phyloP scores from a whole-genome alignment of 2,329 filamentous ascomycete genomes.

The Macrophomina phaseolina region DNA sequence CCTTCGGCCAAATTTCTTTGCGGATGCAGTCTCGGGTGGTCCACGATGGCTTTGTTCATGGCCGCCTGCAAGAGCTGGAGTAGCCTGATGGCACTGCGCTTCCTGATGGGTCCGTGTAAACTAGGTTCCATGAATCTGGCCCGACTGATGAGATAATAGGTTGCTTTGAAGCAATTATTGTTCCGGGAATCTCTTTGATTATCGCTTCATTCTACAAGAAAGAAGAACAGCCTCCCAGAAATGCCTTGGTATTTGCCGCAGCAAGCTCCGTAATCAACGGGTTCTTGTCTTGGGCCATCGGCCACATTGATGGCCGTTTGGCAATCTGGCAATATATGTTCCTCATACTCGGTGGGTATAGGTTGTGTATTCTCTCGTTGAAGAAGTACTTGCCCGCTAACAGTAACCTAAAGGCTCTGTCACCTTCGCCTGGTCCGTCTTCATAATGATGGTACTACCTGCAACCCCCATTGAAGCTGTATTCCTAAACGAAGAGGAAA shows the following conservation, averaged over 20 bases:
- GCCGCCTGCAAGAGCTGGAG: constrained; percentile 29
- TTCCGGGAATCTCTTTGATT: constrained; percentile 44
- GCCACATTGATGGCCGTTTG: constrained; percentile 31
- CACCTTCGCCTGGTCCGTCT: constrained; percentile 17
- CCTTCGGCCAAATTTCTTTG: constrained; percentile 26
- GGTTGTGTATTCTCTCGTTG: neutral
- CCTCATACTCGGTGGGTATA: constrained; percentile 22
- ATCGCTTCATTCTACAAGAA: constrained; percentile 49
- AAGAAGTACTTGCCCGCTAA: too few relatives aligned
- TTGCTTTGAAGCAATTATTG: constrained; percentile 43
- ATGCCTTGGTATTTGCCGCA: constrained; percentile 46
- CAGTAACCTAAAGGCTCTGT: neutral
- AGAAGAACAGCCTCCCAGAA: constrained; percentile 41
- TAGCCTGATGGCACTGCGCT: constrained; percentile 35
- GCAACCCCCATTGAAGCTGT: constrained; percentile 19
- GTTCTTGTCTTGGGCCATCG: constrained; percentile 36
- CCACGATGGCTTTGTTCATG: constrained; percentile 32
- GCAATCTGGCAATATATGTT: constrained; percentile 31
- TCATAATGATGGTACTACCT: constrained; percentile 4
- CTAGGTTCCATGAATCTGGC: neutral
- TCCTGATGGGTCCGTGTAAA: constrained; percentile 32
- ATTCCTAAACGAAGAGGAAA: constrained; percentile 16
- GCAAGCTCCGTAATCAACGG: constrained; percentile 39
- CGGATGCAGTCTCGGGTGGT: constrained; percentile 21
- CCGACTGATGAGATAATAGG: neutral